Percentiles rank a stretch among this genome's conserved stretches.
Conservation (phyloP, 768 basidiomycete genomes). For the Cyathus striatus region DNA sequence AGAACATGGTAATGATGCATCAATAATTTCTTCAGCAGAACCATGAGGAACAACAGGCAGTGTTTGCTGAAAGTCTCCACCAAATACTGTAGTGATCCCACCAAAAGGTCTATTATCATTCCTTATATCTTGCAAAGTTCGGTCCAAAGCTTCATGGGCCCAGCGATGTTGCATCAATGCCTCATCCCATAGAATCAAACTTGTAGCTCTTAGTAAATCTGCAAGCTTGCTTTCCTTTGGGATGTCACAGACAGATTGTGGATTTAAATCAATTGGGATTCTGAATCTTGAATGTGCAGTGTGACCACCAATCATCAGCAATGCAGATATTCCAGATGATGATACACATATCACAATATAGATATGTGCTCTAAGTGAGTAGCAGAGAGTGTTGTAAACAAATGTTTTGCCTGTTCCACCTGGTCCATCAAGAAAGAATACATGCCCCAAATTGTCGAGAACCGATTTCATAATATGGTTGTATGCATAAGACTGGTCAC, state of each 20-base stretch:
- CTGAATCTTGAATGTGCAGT: constrained; percentile 47
- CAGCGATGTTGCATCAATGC: constrained; percentile 29
- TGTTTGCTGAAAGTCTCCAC: constrained; percentile 42
- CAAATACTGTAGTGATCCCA: constrained; percentile 35
- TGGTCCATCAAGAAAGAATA: too few species aligned
- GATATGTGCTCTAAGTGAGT: constrained; percentile 14
- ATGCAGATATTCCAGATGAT: constrained; percentile 42
- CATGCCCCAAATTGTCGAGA: constrained; percentile 6
- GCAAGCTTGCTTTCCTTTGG: constrained; percentile 16
- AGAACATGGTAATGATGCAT: constrained; percentile 25
- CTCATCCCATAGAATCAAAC: constrained; percentile 42
- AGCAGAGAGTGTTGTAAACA: constrained; percentile 30
- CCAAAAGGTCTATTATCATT: constrained; percentile 26
- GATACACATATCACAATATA: constrained; percentile 40
- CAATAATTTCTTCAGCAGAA: constrained; percentile 28
- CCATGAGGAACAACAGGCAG: constrained; percentile 36
- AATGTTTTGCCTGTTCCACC: constrained; percentile 44
- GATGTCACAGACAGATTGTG: constrained; percentile 18
- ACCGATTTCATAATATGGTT: constrained; percentile 21
- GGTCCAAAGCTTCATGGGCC: constrained; percentile 30
- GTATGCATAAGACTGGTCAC: constrained; percentile 23
- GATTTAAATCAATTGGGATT: constrained; percentile 27
- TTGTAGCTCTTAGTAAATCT: constrained; percentile 21
- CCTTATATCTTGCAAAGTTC: constrained; percentile 23
- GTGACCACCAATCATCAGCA: constrained; percentile 36